phyloP scores from a whole-genome alignment of 345 rosid genomes.

The Aurinia saxatilis region DNA sequence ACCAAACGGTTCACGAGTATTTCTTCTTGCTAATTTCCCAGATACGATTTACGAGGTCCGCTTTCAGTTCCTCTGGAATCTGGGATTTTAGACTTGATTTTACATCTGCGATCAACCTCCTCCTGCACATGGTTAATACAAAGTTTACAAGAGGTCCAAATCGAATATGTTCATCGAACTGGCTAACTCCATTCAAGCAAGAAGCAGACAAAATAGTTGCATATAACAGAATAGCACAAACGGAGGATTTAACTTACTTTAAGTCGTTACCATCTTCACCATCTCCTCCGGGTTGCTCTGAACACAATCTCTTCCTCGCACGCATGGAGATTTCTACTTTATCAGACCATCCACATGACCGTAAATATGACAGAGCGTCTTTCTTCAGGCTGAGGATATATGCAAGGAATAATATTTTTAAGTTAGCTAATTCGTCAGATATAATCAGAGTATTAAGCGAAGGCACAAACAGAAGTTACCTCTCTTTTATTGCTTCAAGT shows the following conservation, averaged over 20 bases:
- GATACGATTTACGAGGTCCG: constrained; percentile 50
- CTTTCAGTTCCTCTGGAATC: constrained; percentile 71
- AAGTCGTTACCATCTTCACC: constrained; percentile 29
- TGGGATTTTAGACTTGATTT: constrained; percentile 42
- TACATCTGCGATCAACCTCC: constrained; percentile 59
- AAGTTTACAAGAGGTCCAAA: not conserved
- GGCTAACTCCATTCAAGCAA: not conserved
- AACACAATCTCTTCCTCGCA: constrained; percentile 47
- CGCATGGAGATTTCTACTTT: constrained; percentile 54
- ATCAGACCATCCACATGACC: constrained; percentile 64
- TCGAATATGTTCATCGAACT: not conserved
- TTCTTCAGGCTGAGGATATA: constrained; percentile 49
- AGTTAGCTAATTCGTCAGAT: constrained; percentile 1
- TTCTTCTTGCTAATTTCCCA: constrained; percentile 44
- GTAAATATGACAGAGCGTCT: constrained; percentile 51
- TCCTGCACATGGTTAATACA: constrained; percentile 42
- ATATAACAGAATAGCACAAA: not conserved
- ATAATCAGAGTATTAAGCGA: not conserved
- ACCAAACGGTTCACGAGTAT: constrained; percentile 13
- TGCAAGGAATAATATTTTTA: constrained; percentile 1
- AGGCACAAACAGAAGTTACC: constrained; percentile 41
- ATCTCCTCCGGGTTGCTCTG: constrained; percentile 33
- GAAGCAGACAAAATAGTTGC: not conserved
- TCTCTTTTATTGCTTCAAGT: constrained; percentile 61
- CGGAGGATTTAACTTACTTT: constrained; percentile 47